Evolutionary conservation across 371 early-diverging fungal genomes (phyloP).

Genomic region (Encephalitozoon romaleae): DNA sequence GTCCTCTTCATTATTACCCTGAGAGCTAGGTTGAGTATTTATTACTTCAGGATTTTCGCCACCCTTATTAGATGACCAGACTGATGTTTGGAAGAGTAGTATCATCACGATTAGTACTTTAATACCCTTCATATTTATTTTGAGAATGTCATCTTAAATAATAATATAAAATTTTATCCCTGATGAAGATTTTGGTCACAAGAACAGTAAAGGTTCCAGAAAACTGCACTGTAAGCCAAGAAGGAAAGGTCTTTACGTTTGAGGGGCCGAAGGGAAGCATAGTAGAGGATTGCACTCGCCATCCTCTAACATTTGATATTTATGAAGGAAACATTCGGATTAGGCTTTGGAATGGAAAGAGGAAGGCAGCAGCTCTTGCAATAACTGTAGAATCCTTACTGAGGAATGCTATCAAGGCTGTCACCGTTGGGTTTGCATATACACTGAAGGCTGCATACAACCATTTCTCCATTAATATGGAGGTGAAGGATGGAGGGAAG

Average conservation of each 20-base stretch:
- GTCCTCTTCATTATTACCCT: neutral
- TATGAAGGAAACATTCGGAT: constrained; percentile 67
- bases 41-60: neutral
- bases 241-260: constrained; percentile 55
- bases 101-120: neutral
- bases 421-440: constrained; percentile 96
- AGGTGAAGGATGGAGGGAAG: constrained; percentile 71
- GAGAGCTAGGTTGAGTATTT: too few species aligned
- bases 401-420: constrained; percentile 92
- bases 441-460: constrained; percentile 97
- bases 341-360: constrained; percentile 85
- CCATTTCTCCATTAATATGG: constrained; percentile 98
- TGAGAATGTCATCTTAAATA: neutral
- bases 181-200: constrained; percentile 54
- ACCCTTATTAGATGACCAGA: neutral
- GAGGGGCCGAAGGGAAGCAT: constrained; percentile 69
- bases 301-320: constrained; percentile 77
- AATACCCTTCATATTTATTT: neutral
- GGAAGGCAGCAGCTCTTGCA: constrained; percentile 91
- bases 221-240: constrained; percentile 53
- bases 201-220: constrained; percentile 59
- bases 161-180: neutral
- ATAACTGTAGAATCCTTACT: constrained; percentile 89
- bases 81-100: neutral
- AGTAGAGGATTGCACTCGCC: constrained; percentile 79